Evolutionary conservation across 352 stramenopile genomes (phyloP).

Genomic region (Globisporangium perplexum): DNA sequence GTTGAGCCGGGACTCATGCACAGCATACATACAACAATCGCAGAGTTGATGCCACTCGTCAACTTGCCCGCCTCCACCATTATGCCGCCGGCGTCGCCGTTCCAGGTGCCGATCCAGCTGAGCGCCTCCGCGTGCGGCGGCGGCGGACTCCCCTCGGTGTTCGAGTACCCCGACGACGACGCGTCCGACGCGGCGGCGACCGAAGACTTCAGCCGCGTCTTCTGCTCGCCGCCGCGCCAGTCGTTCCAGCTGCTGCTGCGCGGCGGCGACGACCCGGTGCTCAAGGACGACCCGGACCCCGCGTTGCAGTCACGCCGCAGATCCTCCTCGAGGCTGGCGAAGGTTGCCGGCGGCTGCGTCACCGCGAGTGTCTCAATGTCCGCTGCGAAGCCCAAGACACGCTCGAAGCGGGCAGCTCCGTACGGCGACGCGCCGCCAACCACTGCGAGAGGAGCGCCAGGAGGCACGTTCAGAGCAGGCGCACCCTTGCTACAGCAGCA

Average conservation of each 20-base stretch:
- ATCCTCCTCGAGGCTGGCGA: background rate
- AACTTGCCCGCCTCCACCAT: too few relatives aligned
- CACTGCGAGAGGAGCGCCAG: background rate
- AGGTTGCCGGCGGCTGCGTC: background rate
- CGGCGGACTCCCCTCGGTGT: too few relatives aligned
- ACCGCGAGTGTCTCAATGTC: background rate
- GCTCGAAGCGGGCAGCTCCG: background rate
- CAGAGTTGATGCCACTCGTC: background rate
- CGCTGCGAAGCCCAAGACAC: background rate
- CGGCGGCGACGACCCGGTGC: constrained; percentile 4
- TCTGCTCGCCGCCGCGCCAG: constrained; percentile 8
- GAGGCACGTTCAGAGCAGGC: too few relatives aligned
- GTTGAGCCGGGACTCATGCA: too few relatives aligned
- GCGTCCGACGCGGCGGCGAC: background rate
- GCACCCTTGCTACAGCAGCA: background rate
- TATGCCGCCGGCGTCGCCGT: constrained; percentile 6
- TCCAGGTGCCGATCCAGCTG: background rate
- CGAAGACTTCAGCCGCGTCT: background rate
- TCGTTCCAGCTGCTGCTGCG: constrained; percentile 10
- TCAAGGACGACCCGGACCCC: constrained; percentile 7
- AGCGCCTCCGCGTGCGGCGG: background rate
- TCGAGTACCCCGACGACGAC: too few relatives aligned
- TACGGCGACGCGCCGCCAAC: too few relatives aligned
- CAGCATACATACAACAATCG: too few relatives aligned
- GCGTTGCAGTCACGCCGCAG: background rate